Evolutionary conservation across 176 grass and related monocot species (phyloP).

Genomic region (Saccharum officinarum): DNA sequence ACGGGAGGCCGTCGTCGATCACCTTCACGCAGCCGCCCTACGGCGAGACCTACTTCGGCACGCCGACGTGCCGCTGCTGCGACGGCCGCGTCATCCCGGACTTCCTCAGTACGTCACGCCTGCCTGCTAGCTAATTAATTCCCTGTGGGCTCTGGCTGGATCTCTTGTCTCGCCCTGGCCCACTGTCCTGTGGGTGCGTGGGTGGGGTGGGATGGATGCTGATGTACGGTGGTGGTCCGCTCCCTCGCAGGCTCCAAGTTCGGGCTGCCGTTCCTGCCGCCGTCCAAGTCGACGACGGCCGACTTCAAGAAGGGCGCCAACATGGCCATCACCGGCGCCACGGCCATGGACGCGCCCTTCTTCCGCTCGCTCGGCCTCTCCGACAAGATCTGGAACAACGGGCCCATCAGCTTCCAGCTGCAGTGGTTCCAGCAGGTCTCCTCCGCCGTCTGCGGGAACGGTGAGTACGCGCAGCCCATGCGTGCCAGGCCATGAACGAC

Average conservation of each 20-base stretch:
- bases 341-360: conserved; percentile 59
- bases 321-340: conserved; percentile 71
- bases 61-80: conserved; percentile 61
- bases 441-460: conserved; percentile 44
- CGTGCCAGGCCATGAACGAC: too few species aligned
- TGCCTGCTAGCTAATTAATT: not conserved
- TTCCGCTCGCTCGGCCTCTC: conserved; percentile 54
- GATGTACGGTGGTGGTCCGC: not conserved
- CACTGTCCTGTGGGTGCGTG: not conserved
- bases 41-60: conserved; percentile 71
- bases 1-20: conserved; percentile 47
- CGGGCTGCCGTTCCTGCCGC: conserved; percentile 56
- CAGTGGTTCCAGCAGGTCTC: conserved; percentile 65
- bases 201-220: not conserved
- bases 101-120: conserved; percentile 39
- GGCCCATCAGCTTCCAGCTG: conserved; percentile 59
- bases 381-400: conserved; percentile 71
- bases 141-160: too few species aligned
- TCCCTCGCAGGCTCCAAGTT: conserved; percentile 26
- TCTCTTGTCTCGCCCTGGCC: not conserved
- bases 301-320: conserved; percentile 69
- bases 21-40: conserved; percentile 74
- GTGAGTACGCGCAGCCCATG: not conserved
- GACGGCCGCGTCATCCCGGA: conserved; percentile 66
- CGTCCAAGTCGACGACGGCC: conserved; percentile 50